phyloP scores from a whole-genome alignment of 305 asterid species.

The Stenogyne calaminthoides region DNA sequence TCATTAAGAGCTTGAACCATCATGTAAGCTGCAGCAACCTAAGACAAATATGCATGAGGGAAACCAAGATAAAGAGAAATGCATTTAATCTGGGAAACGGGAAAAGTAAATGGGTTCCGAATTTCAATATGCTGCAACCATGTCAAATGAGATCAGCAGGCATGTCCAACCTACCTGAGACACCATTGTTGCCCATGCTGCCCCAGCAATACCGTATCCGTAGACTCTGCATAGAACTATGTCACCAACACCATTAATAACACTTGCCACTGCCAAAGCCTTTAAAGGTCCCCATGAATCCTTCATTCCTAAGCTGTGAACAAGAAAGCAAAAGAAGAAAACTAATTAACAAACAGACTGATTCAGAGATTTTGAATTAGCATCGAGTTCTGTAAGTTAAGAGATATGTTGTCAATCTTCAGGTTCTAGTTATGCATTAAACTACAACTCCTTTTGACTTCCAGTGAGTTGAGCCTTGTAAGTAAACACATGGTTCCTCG shows the following conservation, averaged over 20 bases:
- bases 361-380: conserved; percentile 20
- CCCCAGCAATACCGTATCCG: conserved; percentile 95
- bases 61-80: conserved; percentile 14
- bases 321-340: conserved; percentile 25
- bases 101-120: not conserved
- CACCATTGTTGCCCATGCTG: conserved; percentile 99
- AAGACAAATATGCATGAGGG: conserved; percentile 30
- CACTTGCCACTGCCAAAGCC: conserved; percentile 89
- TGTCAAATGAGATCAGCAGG: conserved; percentile 14
- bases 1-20: conserved; percentile 75
- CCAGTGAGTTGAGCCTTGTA: not conserved
- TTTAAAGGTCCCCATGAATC: conserved; percentile 98
- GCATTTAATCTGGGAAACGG: conserved; percentile 6
- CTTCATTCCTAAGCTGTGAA: conserved; percentile 92
- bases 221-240: conserved; percentile 76
- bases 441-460: conserved; percentile 1
- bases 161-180: conserved; percentile 65
- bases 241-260: conserved; percentile 81
- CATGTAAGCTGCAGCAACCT: conserved; percentile 96
- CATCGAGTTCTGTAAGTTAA: not conserved
- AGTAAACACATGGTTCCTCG: conserved; percentile 4
- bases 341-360: conserved; percentile 3
- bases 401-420: conserved; percentile 16
- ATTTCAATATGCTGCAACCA: not conserved
- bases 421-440: conserved; percentile 20